Conservation (phyloP, 129 eudicot genomes). For the Arctium lappa region DNA sequence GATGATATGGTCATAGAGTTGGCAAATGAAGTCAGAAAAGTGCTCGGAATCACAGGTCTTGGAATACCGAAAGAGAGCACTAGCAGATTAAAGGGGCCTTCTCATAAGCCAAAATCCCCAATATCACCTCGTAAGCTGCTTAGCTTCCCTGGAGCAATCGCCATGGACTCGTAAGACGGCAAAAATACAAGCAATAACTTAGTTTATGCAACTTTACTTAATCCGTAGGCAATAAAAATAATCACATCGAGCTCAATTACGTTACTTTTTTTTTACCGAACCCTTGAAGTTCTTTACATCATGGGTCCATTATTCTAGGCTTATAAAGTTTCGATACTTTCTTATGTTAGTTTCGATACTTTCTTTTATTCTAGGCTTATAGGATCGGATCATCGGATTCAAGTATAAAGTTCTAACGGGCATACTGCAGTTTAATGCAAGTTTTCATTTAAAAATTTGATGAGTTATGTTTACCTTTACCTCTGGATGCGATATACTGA, state of each 20-base stretch:
- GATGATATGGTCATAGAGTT: slow-evolving; percentile 86
- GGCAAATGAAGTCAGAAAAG: slow-evolving; percentile 92
- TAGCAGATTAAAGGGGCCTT: slow-evolving; percentile 44
- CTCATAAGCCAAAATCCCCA: slow-evolving; percentile 43
- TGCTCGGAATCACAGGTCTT: slow-evolving; percentile 37
- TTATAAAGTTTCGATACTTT: slow-evolving; percentile 11
- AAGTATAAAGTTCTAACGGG: slow-evolving; percentile 20
- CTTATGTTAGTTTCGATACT: slow-evolving; percentile 18
- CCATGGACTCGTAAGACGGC: slow-evolving; percentile 47
- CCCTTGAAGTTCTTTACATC: slow-evolving; percentile 8
- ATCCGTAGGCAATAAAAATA: slow-evolving; percentile 7
- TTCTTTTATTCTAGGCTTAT: slow-evolving; percentile 15
- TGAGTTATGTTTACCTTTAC: neutral
- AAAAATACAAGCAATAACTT: slow-evolving; percentile 1
- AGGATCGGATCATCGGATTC: slow-evolving; percentile 12
- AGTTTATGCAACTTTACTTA: slow-evolving; percentile 16
- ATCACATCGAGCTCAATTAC: slow-evolving; percentile 3
- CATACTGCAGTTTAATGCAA: slow-evolving; percentile 6
- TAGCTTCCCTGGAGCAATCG: slow-evolving; percentile 59
- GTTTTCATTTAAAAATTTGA: neutral
- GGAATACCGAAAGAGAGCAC: slow-evolving; percentile 42
- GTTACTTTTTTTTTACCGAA: neutral
- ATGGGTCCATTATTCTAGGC: slow-evolving; percentile 12
- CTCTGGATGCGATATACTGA: neutral
- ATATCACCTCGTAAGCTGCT: slow-evolving; percentile 44